A percentile compares a stretch with the other conserved stretches of the same genome.
Evolutionary conservation across 192 early-diverging fungal species (phyloP).

Genomic region (Coemansia reversa): DNA sequence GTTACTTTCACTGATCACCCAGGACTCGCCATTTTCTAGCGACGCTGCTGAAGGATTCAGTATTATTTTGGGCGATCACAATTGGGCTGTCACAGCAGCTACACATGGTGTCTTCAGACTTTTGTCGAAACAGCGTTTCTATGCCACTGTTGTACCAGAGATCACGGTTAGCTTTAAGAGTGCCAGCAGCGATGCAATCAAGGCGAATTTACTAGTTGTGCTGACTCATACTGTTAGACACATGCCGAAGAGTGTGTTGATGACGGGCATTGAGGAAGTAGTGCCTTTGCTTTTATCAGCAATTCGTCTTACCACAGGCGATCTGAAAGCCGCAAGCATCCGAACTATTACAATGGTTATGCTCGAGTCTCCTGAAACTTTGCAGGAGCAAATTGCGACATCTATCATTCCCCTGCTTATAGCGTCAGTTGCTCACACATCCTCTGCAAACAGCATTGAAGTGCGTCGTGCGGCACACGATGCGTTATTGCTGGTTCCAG

Average conservation of each 20-base stretch:
- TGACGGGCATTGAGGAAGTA: conserved; percentile 72
- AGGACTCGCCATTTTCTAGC: conserved; percentile 3
- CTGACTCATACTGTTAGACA: conserved; percentile 80
- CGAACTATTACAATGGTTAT: conserved; percentile 74
- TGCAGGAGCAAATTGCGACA: conserved; percentile 35
- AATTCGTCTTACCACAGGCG: conserved; percentile 61
- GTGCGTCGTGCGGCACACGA: conserved; percentile 75
- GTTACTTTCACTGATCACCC: conserved; percentile 32
- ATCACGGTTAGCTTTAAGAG: conserved; percentile 58
- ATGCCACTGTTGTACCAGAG: conserved; percentile 70
- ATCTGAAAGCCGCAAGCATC: conserved; percentile 71
- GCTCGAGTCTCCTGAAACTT: conserved; percentile 66
- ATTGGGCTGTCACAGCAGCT: conserved; percentile 67
- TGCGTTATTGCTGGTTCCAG: conserved; percentile 66
- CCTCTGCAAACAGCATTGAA: conserved; percentile 30
- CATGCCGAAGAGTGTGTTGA: conserved; percentile 78
- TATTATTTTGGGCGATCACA: conserved; percentile 72
- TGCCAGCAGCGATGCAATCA: conserved; percentile 50
- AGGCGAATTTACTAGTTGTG: conserved; percentile 73
- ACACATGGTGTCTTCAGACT: conserved; percentile 56
- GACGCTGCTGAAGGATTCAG: conserved; percentile 68
- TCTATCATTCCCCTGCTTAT: conserved; percentile 35
- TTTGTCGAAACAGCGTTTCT: conserved; percentile 85
- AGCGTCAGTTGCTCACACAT: conserved; percentile 7
- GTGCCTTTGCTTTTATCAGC: conserved; percentile 80